These are phyloP conservation scores for Aspergillus luchuensis DNA, from an alignment of 2,329 filamentous ascomycete genomes.

Conservation along the genomic window DNA sequence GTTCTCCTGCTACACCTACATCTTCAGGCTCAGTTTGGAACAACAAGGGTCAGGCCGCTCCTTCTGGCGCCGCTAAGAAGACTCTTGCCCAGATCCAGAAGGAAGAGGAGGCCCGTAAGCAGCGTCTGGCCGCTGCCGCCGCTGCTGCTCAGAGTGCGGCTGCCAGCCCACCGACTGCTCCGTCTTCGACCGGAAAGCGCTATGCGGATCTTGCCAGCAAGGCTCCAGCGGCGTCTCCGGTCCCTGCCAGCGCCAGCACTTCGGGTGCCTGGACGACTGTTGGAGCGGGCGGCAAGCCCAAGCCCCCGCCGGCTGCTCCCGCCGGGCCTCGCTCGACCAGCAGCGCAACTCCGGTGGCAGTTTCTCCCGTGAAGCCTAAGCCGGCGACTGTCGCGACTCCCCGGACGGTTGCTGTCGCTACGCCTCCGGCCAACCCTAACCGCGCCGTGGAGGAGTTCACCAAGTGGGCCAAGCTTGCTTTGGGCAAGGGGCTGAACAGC, in stretches of 20 bases:
- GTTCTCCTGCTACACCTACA: conserved; percentile 68
- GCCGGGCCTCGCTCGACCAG: conserved; percentile 52
- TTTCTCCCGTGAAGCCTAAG: conserved; percentile 50
- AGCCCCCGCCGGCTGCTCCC: conserved; percentile 61
- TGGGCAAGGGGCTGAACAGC: conserved; percentile 71
- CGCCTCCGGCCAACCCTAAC: conserved; percentile 48
- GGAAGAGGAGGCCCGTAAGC: conserved; percentile 89
- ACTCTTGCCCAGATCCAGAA: conserved; percentile 94
- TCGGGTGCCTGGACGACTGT: conserved; percentile 86
- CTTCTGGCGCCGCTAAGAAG: conserved; percentile 67
- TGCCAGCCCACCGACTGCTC: conserved; percentile 43
- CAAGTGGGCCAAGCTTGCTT: conserved; percentile 83
- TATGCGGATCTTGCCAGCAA: conserved; percentile 95
- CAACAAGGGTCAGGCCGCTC: conserved; percentile 49
- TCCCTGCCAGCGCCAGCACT: conserved; percentile 41
- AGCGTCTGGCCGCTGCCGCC: conserved; percentile 62
- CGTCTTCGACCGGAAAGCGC: conserved; percentile 67
- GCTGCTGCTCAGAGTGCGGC: conserved; percentile 50
- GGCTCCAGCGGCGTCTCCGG: conserved; percentile 51
- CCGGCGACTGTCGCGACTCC: conserved; percentile 58
- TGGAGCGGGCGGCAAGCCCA: conserved; percentile 88
- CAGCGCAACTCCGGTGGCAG: conserved; percentile 39
- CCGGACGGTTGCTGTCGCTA: conserved; percentile 50
- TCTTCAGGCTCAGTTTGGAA: conserved; percentile 53
- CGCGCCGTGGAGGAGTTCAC: conserved; percentile 87